Percentiles rank a stretch among this genome's conserved stretches.
Evolutionary conservation across 106 monocot genomes (phyloP).

Genomic region (Xerophyta viscosa): DNA sequence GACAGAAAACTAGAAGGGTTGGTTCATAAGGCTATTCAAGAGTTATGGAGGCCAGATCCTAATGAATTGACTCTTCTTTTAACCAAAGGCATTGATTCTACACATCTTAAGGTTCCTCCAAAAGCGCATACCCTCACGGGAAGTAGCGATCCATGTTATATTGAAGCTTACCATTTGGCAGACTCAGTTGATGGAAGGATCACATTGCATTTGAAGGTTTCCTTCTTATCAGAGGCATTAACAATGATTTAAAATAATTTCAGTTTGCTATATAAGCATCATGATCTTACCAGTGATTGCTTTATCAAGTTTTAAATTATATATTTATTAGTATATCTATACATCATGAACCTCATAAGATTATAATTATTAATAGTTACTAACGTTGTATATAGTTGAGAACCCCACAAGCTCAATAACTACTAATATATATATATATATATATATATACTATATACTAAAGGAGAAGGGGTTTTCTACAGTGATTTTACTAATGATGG

Average conservation of each 20-base stretch:
- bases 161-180: slow-evolving; percentile 97
- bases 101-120: slow-evolving; percentile 77
- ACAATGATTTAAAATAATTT: neutral
- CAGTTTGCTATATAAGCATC: too few species aligned
- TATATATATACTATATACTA: too few species aligned
- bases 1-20: slow-evolving; percentile 95
- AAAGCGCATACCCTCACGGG: slow-evolving; percentile 63
- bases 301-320: too few species aligned
- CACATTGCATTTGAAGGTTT: slow-evolving; percentile 90
- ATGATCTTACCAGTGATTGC: too few species aligned
- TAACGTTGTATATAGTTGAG: too few species aligned
- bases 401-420: too few species aligned
- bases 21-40: slow-evolving; percentile 97
- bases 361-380: too few species aligned
- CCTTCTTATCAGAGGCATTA: neutral
- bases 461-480: too few species aligned
- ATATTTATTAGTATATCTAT: too few species aligned
- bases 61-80: slow-evolving; percentile 69
- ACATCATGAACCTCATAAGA: too few species aligned
- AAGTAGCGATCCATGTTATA: slow-evolving; percentile 94
- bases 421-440: too few species aligned
- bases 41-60: slow-evolving; percentile 95
- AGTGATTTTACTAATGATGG: too few species aligned
- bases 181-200: slow-evolving; percentile 87
- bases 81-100: slow-evolving; percentile 67